Base-by-base conservation (phyloP, 805 yeast genomes). In the Nakazawaea wickerhamii region DNA sequence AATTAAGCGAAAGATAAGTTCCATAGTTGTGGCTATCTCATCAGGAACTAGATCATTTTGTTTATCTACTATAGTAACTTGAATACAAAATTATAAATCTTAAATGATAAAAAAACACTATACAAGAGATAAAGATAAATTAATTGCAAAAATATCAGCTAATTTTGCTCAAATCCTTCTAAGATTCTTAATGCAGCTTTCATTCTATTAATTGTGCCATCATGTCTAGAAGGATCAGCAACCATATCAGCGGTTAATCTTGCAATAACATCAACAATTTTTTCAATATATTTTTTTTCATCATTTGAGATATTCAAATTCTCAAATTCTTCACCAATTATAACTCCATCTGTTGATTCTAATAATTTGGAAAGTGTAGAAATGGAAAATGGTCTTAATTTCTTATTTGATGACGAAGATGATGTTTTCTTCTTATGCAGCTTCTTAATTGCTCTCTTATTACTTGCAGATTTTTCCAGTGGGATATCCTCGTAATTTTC, bases 181-280 rank as follows among this genome's bases (percentile, higher is more conserved):
- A 91, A 67, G 0, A 90, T 95, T 43, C 84, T 68, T 44, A 89
- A 73, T 0, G 96, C 97, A 51, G 80, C 81, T 51, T 84, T 84
- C 52, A 91, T 66, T 49, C 98, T 69, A 48, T 76, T 71, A 34
- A 87, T 73, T 10, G 97, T 95, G 47, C 87, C 88, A 13, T 79
- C 81, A 45, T 84, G 81, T 54, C 93, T 77, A 22, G 76, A 77
- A 22, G 87, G 87, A 59, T 91, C 96, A 43, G 86, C 58, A 41
- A 89, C 84, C 86, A 93, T 88, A 55, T 89, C 96, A 41, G 90
- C 87, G 3, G 95, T 88, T 45, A 93, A 71, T 52, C 93, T 72
- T 30, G 93, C 81, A 36, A 91, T 67, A 2, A 95, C 81, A 54
- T 89, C 95, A 3, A 91, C 84, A 38, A 91, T 78, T 60, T 87